Evolutionary conservation across 495 filamentous ascomycete species (phyloP).

Genomic region (Glonium stellatum): DNA sequence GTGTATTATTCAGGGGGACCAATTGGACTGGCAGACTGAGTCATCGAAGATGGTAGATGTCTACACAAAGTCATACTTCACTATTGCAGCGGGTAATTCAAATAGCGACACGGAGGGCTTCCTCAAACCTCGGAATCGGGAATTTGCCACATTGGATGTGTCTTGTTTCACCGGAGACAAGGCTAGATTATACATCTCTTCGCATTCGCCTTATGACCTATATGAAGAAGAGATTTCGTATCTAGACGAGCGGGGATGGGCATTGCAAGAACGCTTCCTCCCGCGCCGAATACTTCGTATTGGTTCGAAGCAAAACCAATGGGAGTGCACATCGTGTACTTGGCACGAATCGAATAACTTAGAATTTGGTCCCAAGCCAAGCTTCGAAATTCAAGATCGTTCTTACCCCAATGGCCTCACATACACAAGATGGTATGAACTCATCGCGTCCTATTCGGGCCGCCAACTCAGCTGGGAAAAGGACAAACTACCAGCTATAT

Average conservation of each 20-base stretch:
- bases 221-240: not conserved
- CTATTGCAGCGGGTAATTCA: not conserved
- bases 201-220: not conserved
- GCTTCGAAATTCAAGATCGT: not conserved
- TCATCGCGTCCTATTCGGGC: not conserved
- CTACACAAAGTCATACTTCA: not conserved
- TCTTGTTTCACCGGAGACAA: not conserved
- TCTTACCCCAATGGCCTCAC: not conserved
- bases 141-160: not conserved
- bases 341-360: not conserved
- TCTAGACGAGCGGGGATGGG: not conserved
- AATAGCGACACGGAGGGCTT: not conserved
- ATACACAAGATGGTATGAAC: not conserved
- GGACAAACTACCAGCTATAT: not conserved
- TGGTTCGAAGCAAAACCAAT: not conserved
- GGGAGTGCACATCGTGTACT: not conserved
- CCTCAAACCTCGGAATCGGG: not conserved
- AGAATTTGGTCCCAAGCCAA: not conserved
- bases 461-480: not conserved
- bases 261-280: not conserved
- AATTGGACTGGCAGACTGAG: not conserved
- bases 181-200: not conserved
- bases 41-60: not conserved
- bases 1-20: not conserved
- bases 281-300: not conserved